Percentiles rank a stretch among this genome's conserved stretches.
Evolutionary conservation across 257 asterid genomes (phyloP).

Genomic region (Lycium ferocissimum): DNA sequence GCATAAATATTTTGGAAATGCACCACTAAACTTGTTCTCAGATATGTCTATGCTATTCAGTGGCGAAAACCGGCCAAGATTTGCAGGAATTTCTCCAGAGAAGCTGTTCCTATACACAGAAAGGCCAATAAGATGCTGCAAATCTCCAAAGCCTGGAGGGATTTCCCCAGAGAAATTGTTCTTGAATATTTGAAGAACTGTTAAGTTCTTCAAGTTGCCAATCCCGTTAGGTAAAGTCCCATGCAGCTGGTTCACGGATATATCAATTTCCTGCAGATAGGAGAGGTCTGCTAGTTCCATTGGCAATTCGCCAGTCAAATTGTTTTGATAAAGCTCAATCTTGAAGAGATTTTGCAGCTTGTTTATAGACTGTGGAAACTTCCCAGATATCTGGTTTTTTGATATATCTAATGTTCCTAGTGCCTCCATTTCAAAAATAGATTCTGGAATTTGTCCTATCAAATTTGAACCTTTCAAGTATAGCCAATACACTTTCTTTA

Average conservation of each 20-base stretch:
- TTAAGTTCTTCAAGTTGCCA: conserved; percentile 53
- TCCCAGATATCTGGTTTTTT: conserved; percentile 60
- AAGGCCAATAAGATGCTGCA: conserved; percentile 30
- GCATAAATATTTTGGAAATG: conserved; percentile 39
- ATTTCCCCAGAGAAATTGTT: conserved; percentile 33
- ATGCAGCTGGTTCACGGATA: conserved; percentile 59
- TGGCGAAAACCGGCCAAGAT: conserved; percentile 34
- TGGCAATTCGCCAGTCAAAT: conserved; percentile 72
- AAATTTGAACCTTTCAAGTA: conserved; percentile 73
- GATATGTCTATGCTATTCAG: conserved; percentile 35
- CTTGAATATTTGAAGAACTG: conserved; percentile 21
- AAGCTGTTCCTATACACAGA: conserved; percentile 33
- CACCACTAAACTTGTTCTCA: conserved; percentile 37
- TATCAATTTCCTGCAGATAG: conserved; percentile 69
- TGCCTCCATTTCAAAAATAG: conserved; percentile 66
- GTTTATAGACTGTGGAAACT: conserved; percentile 62
- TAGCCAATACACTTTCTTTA: conserved; percentile 58
- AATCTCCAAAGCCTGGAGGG: conserved; percentile 32
- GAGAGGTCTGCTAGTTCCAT: conserved; percentile 61
- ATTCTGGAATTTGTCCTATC: conserved; percentile 68
- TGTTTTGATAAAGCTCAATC: conserved; percentile 68
- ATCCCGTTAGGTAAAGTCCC: conserved; percentile 69
- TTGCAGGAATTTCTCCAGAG: conserved; percentile 34
- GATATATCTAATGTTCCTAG: conserved; percentile 63
- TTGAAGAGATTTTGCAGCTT: conserved; percentile 64